Evolutionary conservation across 1,284 basidiomycete genomes (phyloP).

Genomic region (Amylostereum areolatum): DNA sequence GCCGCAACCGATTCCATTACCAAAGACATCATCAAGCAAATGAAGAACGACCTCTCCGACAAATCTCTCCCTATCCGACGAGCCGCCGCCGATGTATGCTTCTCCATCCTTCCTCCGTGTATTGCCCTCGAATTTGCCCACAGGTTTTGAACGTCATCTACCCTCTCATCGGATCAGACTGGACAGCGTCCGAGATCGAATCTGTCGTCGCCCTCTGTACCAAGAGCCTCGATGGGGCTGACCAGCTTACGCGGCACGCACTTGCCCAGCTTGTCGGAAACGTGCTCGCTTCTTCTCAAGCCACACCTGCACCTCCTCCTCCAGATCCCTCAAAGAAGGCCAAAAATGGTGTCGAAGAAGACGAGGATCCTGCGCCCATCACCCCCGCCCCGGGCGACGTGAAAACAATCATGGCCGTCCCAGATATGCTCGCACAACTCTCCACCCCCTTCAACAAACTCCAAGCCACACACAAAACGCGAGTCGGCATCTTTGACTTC

Average conservation of each 20-base stretch:
- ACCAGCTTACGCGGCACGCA: constrained; percentile 79
- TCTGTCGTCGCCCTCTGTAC: constrained; percentile 62
- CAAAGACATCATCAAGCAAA: constrained; percentile 85
- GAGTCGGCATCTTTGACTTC: constrained; percentile 86
- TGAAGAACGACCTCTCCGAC: constrained; percentile 73
- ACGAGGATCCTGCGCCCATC: constrained; percentile 50
- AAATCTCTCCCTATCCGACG: constrained; percentile 86
- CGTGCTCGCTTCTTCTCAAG: constrained; percentile 82
- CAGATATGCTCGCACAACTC: constrained; percentile 80
- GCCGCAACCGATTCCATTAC: constrained; percentile 75
- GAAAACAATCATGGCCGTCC: constrained; percentile 70
- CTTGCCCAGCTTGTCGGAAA: constrained; percentile 80
- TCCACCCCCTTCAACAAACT: constrained; percentile 78
- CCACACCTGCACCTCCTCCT: constrained; percentile 49
- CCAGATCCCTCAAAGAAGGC: constrained; percentile 53
- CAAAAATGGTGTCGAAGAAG: constrained; percentile 49
- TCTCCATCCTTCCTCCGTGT: not conserved
- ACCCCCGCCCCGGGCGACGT: constrained; percentile 50
- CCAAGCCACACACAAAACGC: constrained; percentile 60
- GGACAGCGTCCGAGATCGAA: constrained; percentile 68
- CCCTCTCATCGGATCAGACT: constrained; percentile 46
- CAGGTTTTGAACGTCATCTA: constrained; percentile 67
- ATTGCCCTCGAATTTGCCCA: constrained; percentile 6
- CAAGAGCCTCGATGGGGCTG: constrained; percentile 76
- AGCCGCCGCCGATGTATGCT: constrained; percentile 68